These are phyloP conservation scores for Colletotrichum tanaceti DNA, from an alignment of 2,329 filamentous ascomycete species.

Conservation along the genomic window DNA sequence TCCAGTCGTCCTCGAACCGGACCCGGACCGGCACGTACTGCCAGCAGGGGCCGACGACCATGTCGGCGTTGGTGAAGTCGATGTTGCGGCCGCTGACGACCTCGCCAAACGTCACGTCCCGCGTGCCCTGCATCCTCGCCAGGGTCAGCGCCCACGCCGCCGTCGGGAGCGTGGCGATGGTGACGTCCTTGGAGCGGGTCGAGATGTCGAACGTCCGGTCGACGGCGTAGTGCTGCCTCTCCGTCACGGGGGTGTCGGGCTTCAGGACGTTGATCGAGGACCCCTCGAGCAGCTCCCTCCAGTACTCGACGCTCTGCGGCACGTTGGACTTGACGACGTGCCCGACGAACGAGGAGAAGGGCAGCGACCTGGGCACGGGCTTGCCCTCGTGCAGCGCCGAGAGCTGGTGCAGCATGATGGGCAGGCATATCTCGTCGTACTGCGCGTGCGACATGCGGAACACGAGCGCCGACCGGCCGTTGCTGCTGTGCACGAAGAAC, in stretches of 20 bases:
- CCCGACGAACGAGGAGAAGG: conserved; percentile 60
- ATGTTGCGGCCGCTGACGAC: conserved; percentile 74
- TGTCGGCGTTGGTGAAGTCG: conserved; percentile 64
- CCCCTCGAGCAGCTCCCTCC: conserved; percentile 67
- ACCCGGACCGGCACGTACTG: conserved; percentile 75
- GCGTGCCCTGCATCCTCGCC: conserved; percentile 61
- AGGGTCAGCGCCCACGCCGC: conserved; percentile 74
- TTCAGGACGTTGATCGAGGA: conserved; percentile 60
- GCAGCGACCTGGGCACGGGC: conserved; percentile 49
- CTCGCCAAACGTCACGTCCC: conserved; percentile 73
- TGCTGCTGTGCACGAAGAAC: conserved; percentile 59
- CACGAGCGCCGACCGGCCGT: conserved; percentile 57
- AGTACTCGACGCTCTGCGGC: conserved; percentile 68
- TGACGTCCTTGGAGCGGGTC: conserved; percentile 64
- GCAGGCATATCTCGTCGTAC: conserved; percentile 76
- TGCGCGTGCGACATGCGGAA: conserved; percentile 76
- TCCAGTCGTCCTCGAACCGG: conserved; percentile 63
- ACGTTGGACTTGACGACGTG: conserved; percentile 55
- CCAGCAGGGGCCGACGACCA: conserved; percentile 73
- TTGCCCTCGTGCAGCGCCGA: conserved; percentile 60
- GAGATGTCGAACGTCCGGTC: conserved; percentile 59
- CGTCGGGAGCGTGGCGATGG: conserved; percentile 73
- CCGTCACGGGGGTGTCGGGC: conserved; percentile 52
- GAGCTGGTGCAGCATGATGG: conserved; percentile 70
- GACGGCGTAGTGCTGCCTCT: conserved; percentile 55